phyloP scores from a whole-genome alignment of 345 rosid species.

The Eucalyptus victrix region DNA sequence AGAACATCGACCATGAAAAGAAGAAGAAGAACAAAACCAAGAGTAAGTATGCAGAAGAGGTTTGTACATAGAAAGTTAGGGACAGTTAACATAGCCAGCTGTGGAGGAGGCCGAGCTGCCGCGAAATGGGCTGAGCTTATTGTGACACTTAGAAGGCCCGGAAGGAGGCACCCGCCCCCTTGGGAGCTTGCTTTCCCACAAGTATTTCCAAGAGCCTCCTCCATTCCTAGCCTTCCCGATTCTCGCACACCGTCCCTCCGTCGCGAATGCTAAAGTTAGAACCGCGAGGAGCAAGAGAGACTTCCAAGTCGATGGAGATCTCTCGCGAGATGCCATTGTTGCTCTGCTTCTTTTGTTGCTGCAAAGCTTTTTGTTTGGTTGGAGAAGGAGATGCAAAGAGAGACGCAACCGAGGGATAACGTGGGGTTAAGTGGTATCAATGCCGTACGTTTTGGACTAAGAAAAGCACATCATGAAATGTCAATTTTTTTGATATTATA shows the following conservation, averaged over 20 bases:
- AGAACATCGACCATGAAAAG: background rate
- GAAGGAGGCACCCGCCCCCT: slow-evolving; percentile 62
- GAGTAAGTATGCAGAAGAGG: background rate
- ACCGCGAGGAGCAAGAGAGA: background rate
- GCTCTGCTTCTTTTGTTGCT: background rate
- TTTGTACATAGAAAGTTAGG: slow-evolving; percentile 1
- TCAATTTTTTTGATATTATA: background rate
- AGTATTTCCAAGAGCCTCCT: background rate
- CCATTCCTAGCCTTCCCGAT: background rate
- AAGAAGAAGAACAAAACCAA: background rate
- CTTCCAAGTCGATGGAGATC: background rate
- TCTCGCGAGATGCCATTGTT: background rate
- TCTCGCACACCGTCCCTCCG: background rate
- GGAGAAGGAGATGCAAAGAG: background rate
- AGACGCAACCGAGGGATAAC: background rate
- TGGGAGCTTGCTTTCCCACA: slow-evolving; percentile 18
- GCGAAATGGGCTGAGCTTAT: background rate
- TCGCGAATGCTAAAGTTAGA: background rate
- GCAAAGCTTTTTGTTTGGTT: background rate
- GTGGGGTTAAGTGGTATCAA: background rate
- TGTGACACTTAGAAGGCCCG: slow-evolving; percentile 41
- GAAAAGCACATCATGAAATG: background rate
- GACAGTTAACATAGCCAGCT: slow-evolving; percentile 11
- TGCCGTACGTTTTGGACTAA: background rate
- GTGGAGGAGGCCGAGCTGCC: background rate